Evolutionary conservation across 495 filamentous ascomycete genomes (phyloP).

Genomic region (Lophiostoma macrostomum): DNA sequence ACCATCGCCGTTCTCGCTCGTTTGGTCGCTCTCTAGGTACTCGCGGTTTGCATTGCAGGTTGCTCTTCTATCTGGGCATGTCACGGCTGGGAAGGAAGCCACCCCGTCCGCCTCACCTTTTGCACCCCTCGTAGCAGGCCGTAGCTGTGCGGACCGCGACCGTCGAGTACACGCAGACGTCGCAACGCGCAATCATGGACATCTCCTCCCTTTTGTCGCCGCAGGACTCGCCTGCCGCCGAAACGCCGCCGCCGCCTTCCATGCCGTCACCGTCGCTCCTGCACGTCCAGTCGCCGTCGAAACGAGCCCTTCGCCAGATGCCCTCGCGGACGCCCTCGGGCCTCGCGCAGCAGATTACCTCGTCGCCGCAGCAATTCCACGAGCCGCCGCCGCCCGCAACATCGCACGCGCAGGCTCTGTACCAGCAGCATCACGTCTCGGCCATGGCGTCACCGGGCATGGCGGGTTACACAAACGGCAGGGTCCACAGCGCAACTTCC

Average conservation of each 20-base stretch:
- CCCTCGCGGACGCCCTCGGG: conserved; percentile 36
- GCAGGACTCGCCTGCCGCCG: conserved; percentile 56
- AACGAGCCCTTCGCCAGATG: conserved; percentile 31
- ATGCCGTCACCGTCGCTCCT: conserved; percentile 27
- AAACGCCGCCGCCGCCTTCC: conserved; percentile 40
- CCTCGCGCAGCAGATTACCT: conserved; percentile 42
- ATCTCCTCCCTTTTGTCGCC: conserved; percentile 72
- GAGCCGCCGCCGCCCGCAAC: neutral
- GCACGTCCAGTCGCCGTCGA: conserved; percentile 17
- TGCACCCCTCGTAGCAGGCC: no score
- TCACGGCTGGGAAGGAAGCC: no score
- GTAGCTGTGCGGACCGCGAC: no score
- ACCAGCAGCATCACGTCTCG: conserved; percentile 24
- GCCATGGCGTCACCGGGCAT: conserved; percentile 25
- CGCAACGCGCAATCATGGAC: conserved; percentile 51
- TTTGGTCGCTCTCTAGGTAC: neutral
- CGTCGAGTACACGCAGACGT: neutral
- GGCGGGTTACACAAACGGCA: conserved; percentile 18
- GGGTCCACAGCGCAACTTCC: conserved; percentile 30
- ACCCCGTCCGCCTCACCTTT: neutral
- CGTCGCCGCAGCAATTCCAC: conserved; percentile 34
- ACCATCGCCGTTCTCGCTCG: neutral
- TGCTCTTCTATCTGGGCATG: no score
- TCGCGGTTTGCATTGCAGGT: neutral
- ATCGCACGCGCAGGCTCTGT: conserved; percentile 32